A percentile compares a stretch with the other conserved stretches of the same genome.
phyloP scores from a whole-genome alignment of 2,329 filamentous ascomycete species.

The Colletotrichum liaoningense region DNA sequence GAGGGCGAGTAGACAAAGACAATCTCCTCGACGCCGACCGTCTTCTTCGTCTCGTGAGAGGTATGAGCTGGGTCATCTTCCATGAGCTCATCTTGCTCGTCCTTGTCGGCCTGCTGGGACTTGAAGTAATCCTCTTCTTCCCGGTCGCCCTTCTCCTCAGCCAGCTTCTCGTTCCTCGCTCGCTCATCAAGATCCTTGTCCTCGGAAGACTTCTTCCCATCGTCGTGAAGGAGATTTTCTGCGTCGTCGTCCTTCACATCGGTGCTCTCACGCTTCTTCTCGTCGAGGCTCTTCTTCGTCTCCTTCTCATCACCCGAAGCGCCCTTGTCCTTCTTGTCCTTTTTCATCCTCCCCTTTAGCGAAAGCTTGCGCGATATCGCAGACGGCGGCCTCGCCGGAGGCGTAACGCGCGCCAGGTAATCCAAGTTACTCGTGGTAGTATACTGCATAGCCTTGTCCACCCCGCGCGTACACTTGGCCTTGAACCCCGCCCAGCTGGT shows the following conservation, averaged over 20 bases:
- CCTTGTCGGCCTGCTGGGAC: neutral
- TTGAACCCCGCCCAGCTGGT: conserved; percentile 33
- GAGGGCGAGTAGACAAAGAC: conserved; percentile 30
- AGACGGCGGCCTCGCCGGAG: conserved; percentile 7
- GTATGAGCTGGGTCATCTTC: conserved; percentile 27
- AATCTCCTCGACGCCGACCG: conserved; percentile 32
- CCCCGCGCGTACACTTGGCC: conserved; percentile 26
- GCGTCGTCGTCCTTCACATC: neutral
- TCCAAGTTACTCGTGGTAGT: conserved; percentile 31
- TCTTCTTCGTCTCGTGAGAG: conserved; percentile 31
- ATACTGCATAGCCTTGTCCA: conserved; percentile 33
- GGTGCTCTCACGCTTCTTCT: neutral
- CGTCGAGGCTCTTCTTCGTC: conserved; percentile 9
- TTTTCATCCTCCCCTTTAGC: conserved; percentile 22
- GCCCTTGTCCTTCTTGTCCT: conserved; percentile 22
- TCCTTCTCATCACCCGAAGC: conserved; percentile 6
- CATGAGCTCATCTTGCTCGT: neutral
- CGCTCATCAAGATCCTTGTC: conserved; percentile 13
- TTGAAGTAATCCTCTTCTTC: conserved; percentile 6
- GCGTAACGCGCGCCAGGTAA: conserved; percentile 26
- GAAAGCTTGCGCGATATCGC: conserved; percentile 16
- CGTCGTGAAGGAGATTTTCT: neutral
- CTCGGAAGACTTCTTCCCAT: neutral
- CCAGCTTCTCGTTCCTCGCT: conserved; percentile 17
- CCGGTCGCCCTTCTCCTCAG: conserved; percentile 17